Percentiles rank a stretch among this genome's conserved stretches.
phyloP scores from a whole-genome alignment of 2,329 filamentous ascomycete species.

The Fusarium domesticum region DNA sequence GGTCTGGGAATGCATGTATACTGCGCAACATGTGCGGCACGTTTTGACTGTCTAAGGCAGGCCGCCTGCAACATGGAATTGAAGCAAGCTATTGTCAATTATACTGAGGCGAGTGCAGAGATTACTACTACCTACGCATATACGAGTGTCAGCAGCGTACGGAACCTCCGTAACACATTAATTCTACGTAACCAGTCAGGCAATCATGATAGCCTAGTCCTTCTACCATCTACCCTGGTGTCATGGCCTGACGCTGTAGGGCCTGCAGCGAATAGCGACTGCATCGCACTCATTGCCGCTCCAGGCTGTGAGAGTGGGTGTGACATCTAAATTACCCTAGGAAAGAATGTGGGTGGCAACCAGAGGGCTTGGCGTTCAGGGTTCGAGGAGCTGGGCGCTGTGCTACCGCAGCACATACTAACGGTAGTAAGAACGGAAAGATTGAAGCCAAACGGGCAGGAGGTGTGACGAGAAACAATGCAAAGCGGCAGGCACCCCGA shows the following conservation, averaged over 20 bases:
- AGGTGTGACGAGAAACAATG: slow-evolving; percentile 4
- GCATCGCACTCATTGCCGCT: slow-evolving; percentile 29
- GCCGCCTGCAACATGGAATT: too few species aligned
- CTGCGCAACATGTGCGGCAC: too few species aligned
- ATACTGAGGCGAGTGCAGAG: too few species aligned
- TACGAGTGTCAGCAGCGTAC: not conserved
- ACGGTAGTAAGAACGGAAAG: slow-evolving; percentile 5
- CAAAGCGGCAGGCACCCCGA: slow-evolving; percentile 7
- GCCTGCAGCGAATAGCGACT: slow-evolving; percentile 1
- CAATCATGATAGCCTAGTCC: too few species aligned
- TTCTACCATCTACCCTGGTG: too few species aligned
- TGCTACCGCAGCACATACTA: too few species aligned
- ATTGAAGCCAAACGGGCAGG: slow-evolving; percentile 8
- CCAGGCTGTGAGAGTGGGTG: slow-evolving; percentile 9
- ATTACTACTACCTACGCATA: too few species aligned
- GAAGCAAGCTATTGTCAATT: too few species aligned
- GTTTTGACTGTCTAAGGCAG: too few species aligned
- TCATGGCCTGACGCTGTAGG: not conserved
- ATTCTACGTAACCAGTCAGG: too few species aligned
- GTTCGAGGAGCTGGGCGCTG: slow-evolving; percentile 2
- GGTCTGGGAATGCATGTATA: too few species aligned
- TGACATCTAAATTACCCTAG: slow-evolving; percentile 3
- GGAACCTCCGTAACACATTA: too few species aligned
- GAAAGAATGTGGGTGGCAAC: slow-evolving; percentile 1
- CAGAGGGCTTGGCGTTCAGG: slow-evolving; percentile 15